These are phyloP conservation scores for Ascosphaera acerosa DNA, from an alignment of 2,329 filamentous ascomycete genomes.

Conservation along the genomic window DNA sequence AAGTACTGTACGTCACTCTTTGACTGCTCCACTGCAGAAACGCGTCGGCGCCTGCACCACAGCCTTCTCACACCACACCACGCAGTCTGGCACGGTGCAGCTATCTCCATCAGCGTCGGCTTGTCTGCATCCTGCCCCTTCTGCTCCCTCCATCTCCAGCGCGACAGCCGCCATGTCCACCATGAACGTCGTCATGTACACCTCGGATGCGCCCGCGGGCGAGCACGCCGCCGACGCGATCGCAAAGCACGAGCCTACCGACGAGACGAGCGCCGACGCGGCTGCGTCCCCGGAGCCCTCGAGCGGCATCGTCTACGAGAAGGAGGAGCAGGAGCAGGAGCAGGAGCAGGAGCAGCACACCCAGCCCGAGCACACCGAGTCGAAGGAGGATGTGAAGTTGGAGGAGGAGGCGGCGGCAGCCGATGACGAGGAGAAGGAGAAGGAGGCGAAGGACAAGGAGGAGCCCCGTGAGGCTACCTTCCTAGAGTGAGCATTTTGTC, in stretches of 20 bases:
- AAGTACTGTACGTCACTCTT: too few species aligned
- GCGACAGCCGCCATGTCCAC: too few species aligned
- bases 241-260: background rate
- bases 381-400: background rate
- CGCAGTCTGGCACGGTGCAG: too few species aligned
- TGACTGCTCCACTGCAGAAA: too few species aligned
- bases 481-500: background rate
- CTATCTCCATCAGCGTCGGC: too few species aligned
- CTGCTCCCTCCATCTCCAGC: too few species aligned
- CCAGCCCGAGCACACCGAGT: slow-evolving; percentile 4
- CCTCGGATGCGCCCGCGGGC: background rate
- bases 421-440: background rate
- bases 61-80: too few species aligned
- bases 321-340: slow-evolving; percentile 5
- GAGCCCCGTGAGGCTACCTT: slow-evolving; percentile 1
- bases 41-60: too few species aligned
- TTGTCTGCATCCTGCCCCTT: too few species aligned
- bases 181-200: slow-evolving; percentile 1
- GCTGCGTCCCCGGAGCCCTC: slow-evolving; percentile 1
- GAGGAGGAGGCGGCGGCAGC: background rate
- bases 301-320: background rate
- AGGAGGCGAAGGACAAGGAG: background rate
- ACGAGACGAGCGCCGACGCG: background rate
- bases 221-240: too few species aligned
- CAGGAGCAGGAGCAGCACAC: slow-evolving; percentile 5